These are phyloP conservation scores for Meira nashicola DNA, from an alignment of 1,284 basidiomycete species.

Conservation along the genomic window DNA sequence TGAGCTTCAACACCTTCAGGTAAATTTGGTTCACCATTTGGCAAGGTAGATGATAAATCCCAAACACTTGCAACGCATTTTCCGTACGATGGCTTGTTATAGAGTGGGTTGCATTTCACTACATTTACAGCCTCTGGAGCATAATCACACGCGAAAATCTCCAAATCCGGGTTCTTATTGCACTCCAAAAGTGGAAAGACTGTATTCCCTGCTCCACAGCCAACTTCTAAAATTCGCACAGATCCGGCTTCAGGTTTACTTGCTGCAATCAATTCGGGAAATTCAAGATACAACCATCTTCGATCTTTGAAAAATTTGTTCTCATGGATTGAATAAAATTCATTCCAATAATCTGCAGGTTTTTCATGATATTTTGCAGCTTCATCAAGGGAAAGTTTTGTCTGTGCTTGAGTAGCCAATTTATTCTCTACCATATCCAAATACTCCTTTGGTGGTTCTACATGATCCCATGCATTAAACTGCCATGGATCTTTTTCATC, in stretches of 20 bases:
- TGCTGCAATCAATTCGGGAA: slow-evolving; percentile 44
- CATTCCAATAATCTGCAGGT: slow-evolving; percentile 43
- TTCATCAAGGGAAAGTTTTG: neutral
- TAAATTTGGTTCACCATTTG: slow-evolving; percentile 12
- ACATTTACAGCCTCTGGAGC: slow-evolving; percentile 80
- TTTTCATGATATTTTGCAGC: slow-evolving; percentile 28
- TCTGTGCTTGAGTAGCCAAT: slow-evolving; percentile 6
- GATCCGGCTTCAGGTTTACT: slow-evolving; percentile 19
- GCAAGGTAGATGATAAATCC: slow-evolving; percentile 65
- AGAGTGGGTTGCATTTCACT: slow-evolving; percentile 61
- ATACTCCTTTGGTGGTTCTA: slow-evolving; percentile 8
- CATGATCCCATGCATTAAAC: slow-evolving; percentile 13
- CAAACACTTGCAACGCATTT: slow-evolving; percentile 76
- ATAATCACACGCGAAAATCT: slow-evolving; percentile 81
- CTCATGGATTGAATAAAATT: slow-evolving; percentile 44
- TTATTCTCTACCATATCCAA: slow-evolving; percentile 1
- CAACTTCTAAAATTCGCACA: slow-evolving; percentile 42
- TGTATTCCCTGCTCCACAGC: slow-evolving; percentile 70
- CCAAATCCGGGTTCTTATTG: slow-evolving; percentile 75
- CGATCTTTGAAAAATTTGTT: slow-evolving; percentile 52
- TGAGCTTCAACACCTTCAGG: slow-evolving; percentile 44
- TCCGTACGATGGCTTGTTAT: slow-evolving; percentile 14
- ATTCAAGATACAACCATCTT: slow-evolving; percentile 48
- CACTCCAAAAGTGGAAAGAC: slow-evolving; percentile 78
- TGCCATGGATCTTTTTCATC: slow-evolving; percentile 9